Percentiles rank a stretch among this genome's conserved stretches.
Conservation (phyloP, 768 basidiomycete species). For the Dacryopinax primogenitus region DNA sequence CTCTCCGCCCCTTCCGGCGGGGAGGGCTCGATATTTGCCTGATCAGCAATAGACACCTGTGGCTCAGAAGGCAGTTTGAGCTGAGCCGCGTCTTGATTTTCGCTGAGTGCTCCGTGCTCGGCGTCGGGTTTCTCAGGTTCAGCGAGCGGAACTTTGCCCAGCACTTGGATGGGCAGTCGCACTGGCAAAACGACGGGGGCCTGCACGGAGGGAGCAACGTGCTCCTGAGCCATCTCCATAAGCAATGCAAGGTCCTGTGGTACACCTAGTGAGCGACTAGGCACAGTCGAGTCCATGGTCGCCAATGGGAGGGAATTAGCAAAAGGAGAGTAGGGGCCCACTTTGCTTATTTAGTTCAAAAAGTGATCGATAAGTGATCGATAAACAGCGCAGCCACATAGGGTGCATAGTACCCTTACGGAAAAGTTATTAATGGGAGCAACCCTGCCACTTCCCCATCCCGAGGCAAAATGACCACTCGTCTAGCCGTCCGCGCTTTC, state of each 20-base stretch:
- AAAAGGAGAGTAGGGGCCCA: background rate
- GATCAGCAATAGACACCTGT: background rate
- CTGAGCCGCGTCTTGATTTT: slow-evolving; percentile 12
- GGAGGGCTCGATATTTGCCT: background rate
- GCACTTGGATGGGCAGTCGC: background rate
- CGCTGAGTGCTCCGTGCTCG: background rate
- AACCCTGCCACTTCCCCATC: no score
- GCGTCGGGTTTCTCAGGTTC: background rate
- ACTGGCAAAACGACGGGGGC: background rate
- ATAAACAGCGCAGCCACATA: background rate
- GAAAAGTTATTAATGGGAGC: no score
- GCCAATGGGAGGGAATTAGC: background rate
- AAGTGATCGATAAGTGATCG: slow-evolving; percentile 1
- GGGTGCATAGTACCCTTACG: no score
- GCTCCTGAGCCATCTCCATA: background rate
- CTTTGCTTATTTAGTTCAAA: background rate
- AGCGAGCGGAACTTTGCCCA: background rate
- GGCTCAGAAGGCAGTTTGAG: slow-evolving; percentile 6
- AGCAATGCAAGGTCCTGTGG: slow-evolving; percentile 1
- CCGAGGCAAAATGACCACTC: no score
- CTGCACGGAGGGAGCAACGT: background rate
- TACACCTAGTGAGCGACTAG: background rate
- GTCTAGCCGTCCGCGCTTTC: no score
- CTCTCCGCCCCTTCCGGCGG: background rate
- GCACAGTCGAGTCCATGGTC: background rate